Percentiles rank a stretch among this genome's conserved stretches.
These are phyloP conservation scores for Thelonectria rubi DNA, from an alignment of 2,329 filamentous ascomycete genomes.

Conservation along the genomic window DNA sequence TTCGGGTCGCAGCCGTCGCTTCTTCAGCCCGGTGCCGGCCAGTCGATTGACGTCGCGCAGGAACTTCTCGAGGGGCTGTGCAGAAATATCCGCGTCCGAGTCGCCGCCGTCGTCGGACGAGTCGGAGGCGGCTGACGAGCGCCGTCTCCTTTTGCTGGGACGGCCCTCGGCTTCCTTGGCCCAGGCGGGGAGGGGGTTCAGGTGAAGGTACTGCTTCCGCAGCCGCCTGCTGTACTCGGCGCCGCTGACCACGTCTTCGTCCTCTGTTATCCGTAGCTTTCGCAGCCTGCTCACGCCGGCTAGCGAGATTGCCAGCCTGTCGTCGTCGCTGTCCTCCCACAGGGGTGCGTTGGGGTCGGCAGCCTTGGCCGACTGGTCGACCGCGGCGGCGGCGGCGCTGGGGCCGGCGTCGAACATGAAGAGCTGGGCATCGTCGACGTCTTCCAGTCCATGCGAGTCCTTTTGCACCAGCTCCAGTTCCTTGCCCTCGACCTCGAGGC, in stretches of 20 bases:
- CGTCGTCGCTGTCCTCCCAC: slow-evolving; percentile 97
- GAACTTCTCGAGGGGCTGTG: slow-evolving; percentile 80
- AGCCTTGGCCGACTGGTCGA: slow-evolving; percentile 40
- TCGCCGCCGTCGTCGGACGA: slow-evolving; percentile 63
- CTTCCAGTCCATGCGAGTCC: slow-evolving; percentile 64
- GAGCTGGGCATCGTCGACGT: slow-evolving; percentile 78
- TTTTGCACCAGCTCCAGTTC: slow-evolving; percentile 51
- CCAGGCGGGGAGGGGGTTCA: slow-evolving; percentile 70
- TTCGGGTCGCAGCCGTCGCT: slow-evolving; percentile 82
- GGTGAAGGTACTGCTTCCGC: slow-evolving; percentile 75
- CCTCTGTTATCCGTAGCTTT: slow-evolving; percentile 82
- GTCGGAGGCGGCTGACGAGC: slow-evolving; percentile 62
- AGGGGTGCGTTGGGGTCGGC: slow-evolving; percentile 61
- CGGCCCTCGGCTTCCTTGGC: slow-evolving; percentile 60
- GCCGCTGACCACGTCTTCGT: slow-evolving; percentile 86
- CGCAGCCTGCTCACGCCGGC: slow-evolving; percentile 78
- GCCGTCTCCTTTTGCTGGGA: slow-evolving; percentile 60
- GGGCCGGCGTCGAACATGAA: slow-evolving; percentile 83
- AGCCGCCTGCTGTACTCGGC: slow-evolving; percentile 85
- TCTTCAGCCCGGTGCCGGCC: slow-evolving; percentile 64
- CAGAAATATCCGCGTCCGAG: slow-evolving; percentile 69
- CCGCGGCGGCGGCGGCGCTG: slow-evolving; percentile 45
- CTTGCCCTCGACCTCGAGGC: slow-evolving; percentile 48
- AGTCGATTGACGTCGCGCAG: slow-evolving; percentile 79
- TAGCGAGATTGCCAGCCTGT: slow-evolving; percentile 84